These are phyloP conservation scores for Trypethelium eluteriae DNA, from an alignment of 495 filamentous ascomycete genomes.

Conservation along the genomic window DNA sequence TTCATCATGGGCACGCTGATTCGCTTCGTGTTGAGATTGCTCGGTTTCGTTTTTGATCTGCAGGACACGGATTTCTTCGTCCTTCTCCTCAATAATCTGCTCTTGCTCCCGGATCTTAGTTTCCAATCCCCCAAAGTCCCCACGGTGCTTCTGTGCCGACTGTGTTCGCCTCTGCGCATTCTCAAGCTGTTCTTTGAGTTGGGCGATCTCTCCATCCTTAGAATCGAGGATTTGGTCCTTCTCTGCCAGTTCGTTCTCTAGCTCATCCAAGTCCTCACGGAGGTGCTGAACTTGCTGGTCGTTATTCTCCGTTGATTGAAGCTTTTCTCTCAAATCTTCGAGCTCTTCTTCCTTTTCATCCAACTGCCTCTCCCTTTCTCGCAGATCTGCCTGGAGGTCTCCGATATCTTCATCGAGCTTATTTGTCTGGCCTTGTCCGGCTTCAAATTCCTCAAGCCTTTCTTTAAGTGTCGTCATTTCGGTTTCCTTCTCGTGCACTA, in stretches of 20 bases:
- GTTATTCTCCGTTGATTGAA: slow-evolving; percentile 38
- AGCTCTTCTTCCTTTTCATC: slow-evolving; percentile 54
- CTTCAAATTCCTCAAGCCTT: slow-evolving; percentile 28
- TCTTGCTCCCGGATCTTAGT: slow-evolving; percentile 24
- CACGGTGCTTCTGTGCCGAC: slow-evolving; percentile 26
- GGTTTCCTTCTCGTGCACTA: slow-evolving; percentile 38
- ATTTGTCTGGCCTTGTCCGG: slow-evolving; percentile 48
- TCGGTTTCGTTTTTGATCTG: slow-evolving; percentile 18
- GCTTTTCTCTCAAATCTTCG: slow-evolving; percentile 42
- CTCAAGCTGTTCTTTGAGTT: slow-evolving; percentile 26
- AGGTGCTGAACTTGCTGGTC: slow-evolving; percentile 17
- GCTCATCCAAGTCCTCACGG: slow-evolving; percentile 24
- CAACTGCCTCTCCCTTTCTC: slow-evolving; percentile 56
- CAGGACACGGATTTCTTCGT: slow-evolving; percentile 25
- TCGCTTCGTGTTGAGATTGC: slow-evolving; percentile 16
- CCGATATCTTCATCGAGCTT: slow-evolving; percentile 60
- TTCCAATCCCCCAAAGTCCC: slow-evolving; percentile 23
- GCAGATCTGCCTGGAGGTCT: slow-evolving; percentile 57
- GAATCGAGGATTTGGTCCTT: slow-evolving; percentile 24
- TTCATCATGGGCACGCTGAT: slow-evolving; percentile 21
- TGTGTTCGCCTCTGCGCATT: slow-evolving; percentile 21
- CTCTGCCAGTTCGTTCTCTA: slow-evolving; percentile 25
- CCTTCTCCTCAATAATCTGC: slow-evolving; percentile 26
- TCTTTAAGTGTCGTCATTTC: slow-evolving; percentile 29
- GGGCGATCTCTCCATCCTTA: slow-evolving; percentile 22